Percentiles rank a stretch among this genome's conserved stretches.
Conservation (phyloP, 2,329 filamentous ascomycete species). For the Microcyclosporella mali region DNA sequence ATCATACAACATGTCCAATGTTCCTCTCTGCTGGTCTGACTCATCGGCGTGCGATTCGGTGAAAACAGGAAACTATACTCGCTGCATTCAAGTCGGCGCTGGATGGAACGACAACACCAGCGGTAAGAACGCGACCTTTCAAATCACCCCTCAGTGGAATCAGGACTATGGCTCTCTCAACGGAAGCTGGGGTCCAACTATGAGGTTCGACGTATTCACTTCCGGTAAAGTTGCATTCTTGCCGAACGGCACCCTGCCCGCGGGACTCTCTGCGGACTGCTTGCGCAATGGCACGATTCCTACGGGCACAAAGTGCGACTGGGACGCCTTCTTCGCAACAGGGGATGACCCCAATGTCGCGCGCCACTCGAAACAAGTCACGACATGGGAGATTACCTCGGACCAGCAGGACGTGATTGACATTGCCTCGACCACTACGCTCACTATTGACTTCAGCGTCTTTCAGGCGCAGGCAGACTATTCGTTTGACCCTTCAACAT, state of each 20-base stretch:
- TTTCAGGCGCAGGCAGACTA: constrained; percentile 19
- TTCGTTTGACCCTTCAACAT: constrained; percentile 14
- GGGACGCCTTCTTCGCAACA: constrained; percentile 8
- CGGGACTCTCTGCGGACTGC: constrained; percentile 6
- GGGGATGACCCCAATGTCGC: neutral
- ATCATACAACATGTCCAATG: constrained; percentile 5
- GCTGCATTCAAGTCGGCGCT: constrained; percentile 17
- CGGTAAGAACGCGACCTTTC: constrained; percentile 14
- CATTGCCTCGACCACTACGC: neutral
- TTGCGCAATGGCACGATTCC: constrained; percentile 1
- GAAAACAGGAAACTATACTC: constrained; percentile 9
- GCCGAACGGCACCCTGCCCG: constrained; percentile 5
- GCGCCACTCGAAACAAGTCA: constrained; percentile 6
- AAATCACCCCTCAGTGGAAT: constrained; percentile 5
- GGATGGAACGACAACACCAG: constrained; percentile 13
- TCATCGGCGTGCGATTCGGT: too few species aligned
- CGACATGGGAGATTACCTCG: constrained; percentile 9
- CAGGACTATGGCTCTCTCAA: neutral
- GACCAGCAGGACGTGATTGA: neutral
- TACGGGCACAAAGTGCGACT: constrained; percentile 7
- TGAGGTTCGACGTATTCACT: constrained; percentile 13
- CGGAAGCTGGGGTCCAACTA: neutral
- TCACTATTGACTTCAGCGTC: constrained; percentile 12
- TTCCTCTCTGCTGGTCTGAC: neutral
- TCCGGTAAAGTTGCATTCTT: constrained; percentile 18